Conservation (phyloP, 1,284 basidiomycete species). For the Moesziomyces aphidis region DNA sequence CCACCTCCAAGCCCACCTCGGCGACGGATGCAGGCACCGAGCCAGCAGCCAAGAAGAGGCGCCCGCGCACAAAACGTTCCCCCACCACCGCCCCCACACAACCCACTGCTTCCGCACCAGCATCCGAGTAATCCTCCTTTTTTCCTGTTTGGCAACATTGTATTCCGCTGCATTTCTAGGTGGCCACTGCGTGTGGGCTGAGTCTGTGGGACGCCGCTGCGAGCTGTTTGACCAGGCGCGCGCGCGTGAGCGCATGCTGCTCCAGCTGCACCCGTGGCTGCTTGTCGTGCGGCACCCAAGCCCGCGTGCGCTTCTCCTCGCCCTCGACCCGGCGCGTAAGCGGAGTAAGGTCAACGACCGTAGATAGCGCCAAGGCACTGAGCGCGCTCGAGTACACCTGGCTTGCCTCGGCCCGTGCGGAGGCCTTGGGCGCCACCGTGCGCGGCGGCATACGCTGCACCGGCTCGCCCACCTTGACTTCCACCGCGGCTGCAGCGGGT, state of each 20-base stretch:
- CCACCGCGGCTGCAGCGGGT: background rate
- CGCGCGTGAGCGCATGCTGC: slow-evolving; percentile 16
- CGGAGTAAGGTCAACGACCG: slow-evolving; percentile 51
- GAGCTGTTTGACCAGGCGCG: slow-evolving; percentile 17
- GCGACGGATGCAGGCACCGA: background rate
- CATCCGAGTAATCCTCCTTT: background rate
- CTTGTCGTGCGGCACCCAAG: slow-evolving; percentile 43
- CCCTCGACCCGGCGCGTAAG: slow-evolving; percentile 6
- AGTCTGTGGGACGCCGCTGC: slow-evolving; percentile 16
- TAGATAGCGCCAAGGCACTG: slow-evolving; percentile 37
- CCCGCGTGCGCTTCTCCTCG: background rate
- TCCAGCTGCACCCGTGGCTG: slow-evolving; percentile 32
- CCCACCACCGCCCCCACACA: background rate
- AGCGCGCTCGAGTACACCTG: slow-evolving; percentile 20
- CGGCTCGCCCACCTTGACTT: slow-evolving; percentile 35
- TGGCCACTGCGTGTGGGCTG: background rate
- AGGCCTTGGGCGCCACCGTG: background rate
- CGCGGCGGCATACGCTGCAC: slow-evolving; percentile 15
- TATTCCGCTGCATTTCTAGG: background rate
- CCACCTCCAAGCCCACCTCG: background rate
- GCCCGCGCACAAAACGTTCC: background rate
- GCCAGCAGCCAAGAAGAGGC: background rate
- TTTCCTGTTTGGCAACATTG: background rate
- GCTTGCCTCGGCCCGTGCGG: slow-evolving; percentile 16
- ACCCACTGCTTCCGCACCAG: background rate